phyloP scores from a whole-genome alignment of 371 early-diverging fungal genomes.

The Mucor irregularis region DNA sequence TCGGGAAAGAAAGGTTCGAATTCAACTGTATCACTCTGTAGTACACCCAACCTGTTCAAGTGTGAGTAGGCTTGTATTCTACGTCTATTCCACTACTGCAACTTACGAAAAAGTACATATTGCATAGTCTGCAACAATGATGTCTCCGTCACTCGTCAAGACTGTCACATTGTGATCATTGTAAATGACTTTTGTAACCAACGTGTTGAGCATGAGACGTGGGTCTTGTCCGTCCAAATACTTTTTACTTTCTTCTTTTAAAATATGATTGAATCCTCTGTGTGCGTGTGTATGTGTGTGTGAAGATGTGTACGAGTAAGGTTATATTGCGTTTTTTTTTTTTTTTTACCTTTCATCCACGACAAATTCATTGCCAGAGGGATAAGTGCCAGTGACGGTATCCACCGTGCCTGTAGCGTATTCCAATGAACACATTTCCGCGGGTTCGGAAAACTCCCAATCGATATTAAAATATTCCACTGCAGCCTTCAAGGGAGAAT shows the following conservation, averaged over 20 bases:
- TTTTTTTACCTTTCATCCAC: slow-evolving; percentile 34
- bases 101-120: slow-evolving; percentile 55
- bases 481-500: slow-evolving; percentile 40
- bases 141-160: slow-evolving; percentile 26
- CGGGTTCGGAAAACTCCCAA: slow-evolving; percentile 52
- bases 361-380: slow-evolving; percentile 46
- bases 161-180: slow-evolving; percentile 31
- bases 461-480: slow-evolving; percentile 50
- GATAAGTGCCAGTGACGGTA: slow-evolving; percentile 31
- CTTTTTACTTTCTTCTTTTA: slow-evolving; percentile 30
- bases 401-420: slow-evolving; percentile 43
- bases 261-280: slow-evolving; percentile 47
- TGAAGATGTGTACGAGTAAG: too few species aligned
- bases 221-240: slow-evolving; percentile 22
- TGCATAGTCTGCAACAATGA: slow-evolving; percentile 41
- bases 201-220: slow-evolving; percentile 36
- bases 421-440: slow-evolving; percentile 46
- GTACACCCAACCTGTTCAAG: slow-evolving; percentile 39
- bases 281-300: too few species aligned
- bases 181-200: slow-evolving; percentile 35
- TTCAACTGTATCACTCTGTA: slow-evolving; percentile 35
- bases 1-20: slow-evolving; percentile 44
- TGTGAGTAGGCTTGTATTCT: not conserved
- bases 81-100: too few species aligned
- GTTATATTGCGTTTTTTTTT: not conserved